These are phyloP conservation scores for Geotrichum fermentans DNA, from an alignment of 1,139 yeast genomes.

Conservation along the genomic window DNA sequence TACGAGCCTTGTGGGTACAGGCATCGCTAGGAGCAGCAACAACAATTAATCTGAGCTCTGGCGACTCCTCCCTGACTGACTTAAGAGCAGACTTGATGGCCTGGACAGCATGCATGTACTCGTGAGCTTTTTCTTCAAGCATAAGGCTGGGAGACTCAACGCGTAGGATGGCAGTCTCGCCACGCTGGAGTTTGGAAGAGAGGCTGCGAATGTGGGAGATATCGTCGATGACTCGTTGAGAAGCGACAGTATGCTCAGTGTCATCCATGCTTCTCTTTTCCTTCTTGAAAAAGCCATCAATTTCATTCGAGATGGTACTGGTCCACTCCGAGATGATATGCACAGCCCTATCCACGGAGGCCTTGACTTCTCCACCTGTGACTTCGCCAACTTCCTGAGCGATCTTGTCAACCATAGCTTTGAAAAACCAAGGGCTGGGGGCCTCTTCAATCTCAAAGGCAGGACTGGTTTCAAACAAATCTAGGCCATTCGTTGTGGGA, in stretches of 20 bases:
- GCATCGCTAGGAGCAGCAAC: conserved; percentile 26
- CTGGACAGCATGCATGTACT: conserved; percentile 17
- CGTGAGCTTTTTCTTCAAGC: conserved; percentile 7
- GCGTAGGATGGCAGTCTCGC: conserved; percentile 21
- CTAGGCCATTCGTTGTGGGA: conserved; percentile 16
- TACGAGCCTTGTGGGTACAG: conserved; percentile 21
- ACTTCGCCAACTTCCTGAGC: conserved; percentile 23
- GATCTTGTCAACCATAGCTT: conserved; percentile 21
- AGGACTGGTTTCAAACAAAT: conserved; percentile 19
- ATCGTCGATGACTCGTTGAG: conserved; percentile 13
- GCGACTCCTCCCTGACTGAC: conserved; percentile 15
- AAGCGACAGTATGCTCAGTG: conserved; percentile 12
- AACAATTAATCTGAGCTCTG: conserved; percentile 22
- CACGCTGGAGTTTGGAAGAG: conserved; percentile 19
- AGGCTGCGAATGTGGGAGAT: conserved; percentile 16
- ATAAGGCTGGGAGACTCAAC: conserved; percentile 21
- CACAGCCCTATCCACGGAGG: conserved; percentile 23
- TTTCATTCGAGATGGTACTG: conserved; percentile 14
- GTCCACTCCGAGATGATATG: conserved; percentile 22
- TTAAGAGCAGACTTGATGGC: conserved; percentile 19
- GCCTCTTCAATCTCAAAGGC: conserved; percentile 26
- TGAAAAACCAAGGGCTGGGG: conserved; percentile 23
- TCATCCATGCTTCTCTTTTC: conserved; percentile 17
- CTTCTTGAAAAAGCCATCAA: conserved; percentile 15
- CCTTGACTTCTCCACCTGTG: conserved; percentile 21